Evolutionary conservation across 345 rosid genomes (phyloP).

Genomic region (Noccaea caerulescens): DNA sequence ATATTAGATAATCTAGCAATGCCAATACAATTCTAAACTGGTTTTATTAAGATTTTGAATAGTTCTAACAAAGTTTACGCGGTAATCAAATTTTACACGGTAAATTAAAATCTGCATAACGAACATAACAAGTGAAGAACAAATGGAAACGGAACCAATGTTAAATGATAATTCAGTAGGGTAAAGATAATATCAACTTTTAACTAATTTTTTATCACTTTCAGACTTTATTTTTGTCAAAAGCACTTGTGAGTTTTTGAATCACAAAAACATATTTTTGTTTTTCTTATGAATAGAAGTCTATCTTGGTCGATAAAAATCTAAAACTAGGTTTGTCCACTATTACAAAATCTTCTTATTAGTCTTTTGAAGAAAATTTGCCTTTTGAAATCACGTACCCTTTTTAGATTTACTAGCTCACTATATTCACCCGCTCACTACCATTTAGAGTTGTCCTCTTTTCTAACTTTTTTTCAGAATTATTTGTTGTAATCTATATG

Average conservation of each 20-base stretch:
- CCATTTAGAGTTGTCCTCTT: background rate
- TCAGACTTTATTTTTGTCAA: too few relatives aligned
- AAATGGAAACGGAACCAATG: background rate
- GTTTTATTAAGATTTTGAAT: background rate
- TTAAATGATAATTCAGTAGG: background rate
- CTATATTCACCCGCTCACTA: slow-evolving; percentile 1
- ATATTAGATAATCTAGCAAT: background rate
- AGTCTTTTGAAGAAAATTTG: slow-evolving; percentile 6
- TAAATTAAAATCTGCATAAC: background rate
- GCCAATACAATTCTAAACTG: background rate
- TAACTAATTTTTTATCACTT: background rate
- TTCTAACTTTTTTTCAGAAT: background rate
- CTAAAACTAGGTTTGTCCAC: slow-evolving; percentile 25
- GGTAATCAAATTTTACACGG: background rate
- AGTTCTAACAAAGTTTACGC: background rate
- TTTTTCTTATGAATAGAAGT: background rate
- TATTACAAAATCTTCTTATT: background rate
- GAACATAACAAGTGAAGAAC: background rate
- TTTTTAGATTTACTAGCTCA: slow-evolving; percentile 23
- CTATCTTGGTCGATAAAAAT: background rate
- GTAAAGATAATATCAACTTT: background rate
- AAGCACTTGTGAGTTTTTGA: background rate
- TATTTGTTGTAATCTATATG: background rate
- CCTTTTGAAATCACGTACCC: background rate
- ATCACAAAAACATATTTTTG: background rate